These are phyloP conservation scores for Fusarium hostae DNA, from an alignment of 2,329 filamentous ascomycete genomes.

Conservation along the genomic window DNA sequence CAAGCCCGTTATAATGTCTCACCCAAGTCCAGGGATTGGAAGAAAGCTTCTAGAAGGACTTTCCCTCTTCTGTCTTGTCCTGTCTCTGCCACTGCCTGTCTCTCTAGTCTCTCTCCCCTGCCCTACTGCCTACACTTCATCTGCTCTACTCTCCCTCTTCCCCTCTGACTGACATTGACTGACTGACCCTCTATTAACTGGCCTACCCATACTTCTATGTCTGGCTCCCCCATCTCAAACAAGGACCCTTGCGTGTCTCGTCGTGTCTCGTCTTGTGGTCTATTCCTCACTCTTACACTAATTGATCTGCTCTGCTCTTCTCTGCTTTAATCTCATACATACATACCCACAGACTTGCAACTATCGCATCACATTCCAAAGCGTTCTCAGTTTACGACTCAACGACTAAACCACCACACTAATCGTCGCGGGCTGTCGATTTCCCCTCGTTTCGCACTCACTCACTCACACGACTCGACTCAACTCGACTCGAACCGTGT, in stretches of 20 bases:
- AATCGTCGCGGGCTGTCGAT: constrained; percentile 47
- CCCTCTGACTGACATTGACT: constrained; percentile 13
- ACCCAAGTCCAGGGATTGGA: constrained; percentile 41
- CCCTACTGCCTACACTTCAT: constrained; percentile 8
- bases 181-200: background rate
- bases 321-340: constrained; percentile 28
- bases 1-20: constrained; percentile 48
- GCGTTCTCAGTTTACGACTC: constrained; percentile 30
- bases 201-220: constrained; percentile 5
- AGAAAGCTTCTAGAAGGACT: constrained; percentile 49
- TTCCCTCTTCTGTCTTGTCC: background rate
- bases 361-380: constrained; percentile 19
- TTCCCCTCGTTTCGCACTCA: constrained; percentile 36
- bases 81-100: background rate
- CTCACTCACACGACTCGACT: constrained; percentile 10
- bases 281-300: constrained; percentile 23
- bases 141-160: constrained; percentile 4
- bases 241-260: constrained; percentile 27
- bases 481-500: constrained; percentile 21
- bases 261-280: constrained; percentile 12
- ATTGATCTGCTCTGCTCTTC: constrained; percentile 25
- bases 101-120: constrained; percentile 7
- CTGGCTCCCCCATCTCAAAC: constrained; percentile 17
- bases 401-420: constrained; percentile 21
- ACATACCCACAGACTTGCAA: constrained; percentile 18